These are phyloP conservation scores for Pseudogymnoascus sp. DNA, from an alignment of 2,329 filamentous ascomycete genomes.

Conservation along the genomic window DNA sequence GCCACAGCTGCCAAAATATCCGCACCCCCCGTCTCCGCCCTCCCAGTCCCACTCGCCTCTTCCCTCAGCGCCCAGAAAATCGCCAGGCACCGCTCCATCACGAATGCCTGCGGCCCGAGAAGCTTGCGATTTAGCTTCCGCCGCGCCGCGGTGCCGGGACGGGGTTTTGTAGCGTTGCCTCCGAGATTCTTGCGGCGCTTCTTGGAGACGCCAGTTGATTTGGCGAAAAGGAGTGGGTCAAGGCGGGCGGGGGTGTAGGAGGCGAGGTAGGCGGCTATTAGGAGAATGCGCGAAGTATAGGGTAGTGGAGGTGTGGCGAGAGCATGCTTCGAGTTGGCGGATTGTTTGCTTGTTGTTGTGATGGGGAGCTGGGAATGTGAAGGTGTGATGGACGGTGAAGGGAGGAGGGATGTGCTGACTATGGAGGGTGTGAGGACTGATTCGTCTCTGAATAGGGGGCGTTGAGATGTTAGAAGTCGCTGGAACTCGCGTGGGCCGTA, in stretches of 20 bases:
- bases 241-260: conserved; percentile 71
- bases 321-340: conserved; percentile 31
- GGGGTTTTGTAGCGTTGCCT: conserved; percentile 33
- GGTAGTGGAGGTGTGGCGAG: conserved; percentile 42
- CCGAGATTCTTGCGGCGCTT: conserved; percentile 34
- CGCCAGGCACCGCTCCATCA: conserved; percentile 69
- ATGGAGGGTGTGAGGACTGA: conserved; percentile 59
- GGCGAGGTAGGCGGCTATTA: conserved; percentile 71
- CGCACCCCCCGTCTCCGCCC: conserved; percentile 22
- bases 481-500: conserved; percentile 74
- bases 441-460: conserved; percentile 65
- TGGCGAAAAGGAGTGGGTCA: conserved; percentile 66
- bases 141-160: conserved; percentile 39
- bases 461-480: conserved; percentile 64
- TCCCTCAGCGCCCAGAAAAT: conserved; percentile 62
- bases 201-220: conserved; percentile 24
- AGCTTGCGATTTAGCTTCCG: conserved; percentile 70
- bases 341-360: background rate
- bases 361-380: background rate
- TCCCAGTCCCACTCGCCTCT: conserved; percentile 26
- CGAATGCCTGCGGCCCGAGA: conserved; percentile 67
- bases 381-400: conserved; percentile 11
- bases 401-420: conserved; percentile 25
- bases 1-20: conserved; percentile 59
- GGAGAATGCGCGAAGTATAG: conserved; percentile 62